phyloP scores from a whole-genome alignment of 257 asterid species.

The Solanum virginianum region DNA sequence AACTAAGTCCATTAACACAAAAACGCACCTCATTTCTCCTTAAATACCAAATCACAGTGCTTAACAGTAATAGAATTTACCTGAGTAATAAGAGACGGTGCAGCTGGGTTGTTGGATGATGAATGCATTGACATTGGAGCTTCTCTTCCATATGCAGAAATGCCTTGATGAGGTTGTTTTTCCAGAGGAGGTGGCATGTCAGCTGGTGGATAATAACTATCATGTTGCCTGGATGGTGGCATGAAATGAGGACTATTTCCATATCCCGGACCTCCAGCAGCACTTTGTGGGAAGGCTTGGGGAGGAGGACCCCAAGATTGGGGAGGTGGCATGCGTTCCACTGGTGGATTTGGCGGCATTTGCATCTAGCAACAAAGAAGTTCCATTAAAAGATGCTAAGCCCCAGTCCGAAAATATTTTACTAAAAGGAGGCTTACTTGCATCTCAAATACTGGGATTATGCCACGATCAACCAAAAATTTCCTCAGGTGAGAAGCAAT shows the following conservation, averaged over 20 bases:
- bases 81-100: constrained; percentile 74
- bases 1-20: neutral
- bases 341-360: constrained; percentile 41
- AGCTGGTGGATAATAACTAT: constrained; percentile 51
- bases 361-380: constrained; percentile 36
- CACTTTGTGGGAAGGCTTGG: constrained; percentile 51
- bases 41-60: neutral
- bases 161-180: constrained; percentile 77
- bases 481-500: constrained; percentile 76
- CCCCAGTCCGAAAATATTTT: neutral
- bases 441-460: constrained; percentile 57
- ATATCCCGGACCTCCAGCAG: constrained; percentile 52
- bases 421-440: constrained; percentile 45
- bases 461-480: constrained; percentile 81
- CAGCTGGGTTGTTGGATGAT: constrained; percentile 54
- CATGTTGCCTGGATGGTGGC: constrained; percentile 67
- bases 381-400: neutral
- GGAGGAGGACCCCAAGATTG: constrained; percentile 85
- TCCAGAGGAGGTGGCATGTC: constrained; percentile 57
- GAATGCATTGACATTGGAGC: constrained; percentile 46
- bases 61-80: constrained; percentile 16
- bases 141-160: constrained; percentile 80
- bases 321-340: constrained; percentile 63
- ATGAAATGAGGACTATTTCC: constrained; percentile 53
- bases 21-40: neutral